Evolutionary conservation across 805 yeast species (phyloP), one percentile per base, ranked within the genome.

Genomic region (Candida caryicola): DNA sequence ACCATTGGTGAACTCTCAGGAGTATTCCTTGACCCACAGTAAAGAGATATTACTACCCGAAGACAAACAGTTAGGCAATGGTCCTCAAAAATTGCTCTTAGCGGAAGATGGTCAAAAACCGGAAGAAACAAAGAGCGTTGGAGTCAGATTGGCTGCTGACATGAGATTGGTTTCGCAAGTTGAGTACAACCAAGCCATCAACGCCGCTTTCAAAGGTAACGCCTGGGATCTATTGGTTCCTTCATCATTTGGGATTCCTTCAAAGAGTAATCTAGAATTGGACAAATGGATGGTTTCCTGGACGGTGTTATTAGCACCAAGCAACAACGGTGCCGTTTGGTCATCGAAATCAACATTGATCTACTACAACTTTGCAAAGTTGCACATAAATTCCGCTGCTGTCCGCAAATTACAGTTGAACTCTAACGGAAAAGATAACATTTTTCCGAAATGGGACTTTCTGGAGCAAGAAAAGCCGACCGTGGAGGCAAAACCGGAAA

Each of bases 231-330:
- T 79, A 15, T 56, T 82, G 28, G 64, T 76, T 0, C 87, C 87
- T 0, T 64, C 79, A 2, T 63, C 76, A 1, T 76, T 81, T 54
- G 89, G 89, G 0, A 68, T 82, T 7, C 87, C 87, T 0, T 81
- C 84, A 52, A 76, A 74, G 46, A 73, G 81, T 5, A 82, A 82
- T 51, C 57, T 82, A 40, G 85, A 81, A 41, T 59, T 82, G 26
- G 89, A 82, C 51, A 79, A 75, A 56, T 82, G 89, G 89, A 82
- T 82, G 86, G 85, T 82, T 4, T 81, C 82, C 15, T 82, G 89
- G 89, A 79, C 89, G 0, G 85, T 82, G 8, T 57, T 81, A 29
- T 59, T 82, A 15, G 76, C 84, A 3, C 84, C 85, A 1, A 70
- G 77, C 33, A 71, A 70, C 34, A 76, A 79, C 27, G 73, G 73